Conservation (phyloP, 306 rosid genomes). For the Benincasa hispida region DNA sequence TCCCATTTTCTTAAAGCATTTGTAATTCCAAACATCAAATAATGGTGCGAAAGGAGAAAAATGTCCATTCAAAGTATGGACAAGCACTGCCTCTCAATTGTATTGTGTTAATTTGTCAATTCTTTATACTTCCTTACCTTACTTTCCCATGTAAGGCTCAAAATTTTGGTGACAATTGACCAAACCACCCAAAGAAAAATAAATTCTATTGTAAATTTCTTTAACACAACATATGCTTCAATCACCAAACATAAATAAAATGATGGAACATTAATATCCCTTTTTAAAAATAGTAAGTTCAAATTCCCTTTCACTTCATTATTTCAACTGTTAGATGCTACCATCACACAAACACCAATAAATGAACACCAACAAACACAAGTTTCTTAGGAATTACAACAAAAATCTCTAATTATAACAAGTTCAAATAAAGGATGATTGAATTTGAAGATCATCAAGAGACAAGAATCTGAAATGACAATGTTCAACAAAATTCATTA, state of each 20-base stretch:
- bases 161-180: neutral
- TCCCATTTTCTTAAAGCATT: neutral
- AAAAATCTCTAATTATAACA: neutral
- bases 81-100: neutral
- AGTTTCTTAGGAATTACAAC: neutral
- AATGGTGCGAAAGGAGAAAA: neutral
- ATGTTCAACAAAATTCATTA: neutral
- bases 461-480: neutral
- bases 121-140: neutral
- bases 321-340: neutral
- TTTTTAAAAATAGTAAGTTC: neutral
- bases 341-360: neutral
- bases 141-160: neutral
- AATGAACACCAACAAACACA: neutral
- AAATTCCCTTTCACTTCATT: neutral
- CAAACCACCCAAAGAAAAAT: neutral
- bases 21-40: neutral
- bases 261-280: neutral
- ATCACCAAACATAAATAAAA: neutral
- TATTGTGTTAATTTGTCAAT: neutral
- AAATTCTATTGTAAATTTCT: neutral
- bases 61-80: neutral
- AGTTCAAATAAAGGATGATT: neutral
- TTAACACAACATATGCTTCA: neutral
- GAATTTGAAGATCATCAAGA: neutral